Evolutionary conservation across 2,329 filamentous ascomycete species (phyloP).

Genomic region (Curvularia verruculosa): DNA sequence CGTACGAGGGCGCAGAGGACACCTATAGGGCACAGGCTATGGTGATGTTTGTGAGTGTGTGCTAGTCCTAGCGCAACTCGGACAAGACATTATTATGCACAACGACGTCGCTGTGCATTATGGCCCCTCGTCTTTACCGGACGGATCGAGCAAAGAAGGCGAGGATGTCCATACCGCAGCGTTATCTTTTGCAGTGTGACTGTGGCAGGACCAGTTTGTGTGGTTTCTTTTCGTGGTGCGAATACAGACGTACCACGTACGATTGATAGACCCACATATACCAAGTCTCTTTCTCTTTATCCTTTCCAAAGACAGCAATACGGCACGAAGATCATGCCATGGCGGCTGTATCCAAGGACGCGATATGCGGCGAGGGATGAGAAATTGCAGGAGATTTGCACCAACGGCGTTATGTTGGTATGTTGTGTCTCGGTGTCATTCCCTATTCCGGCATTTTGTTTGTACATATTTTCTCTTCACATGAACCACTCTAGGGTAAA

Average conservation of each 20-base stretch:
- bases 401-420: not conserved
- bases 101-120: not conserved
- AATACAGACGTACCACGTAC: not conserved
- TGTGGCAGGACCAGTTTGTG: not conserved
- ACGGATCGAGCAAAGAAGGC: not conserved
- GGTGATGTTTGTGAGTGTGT: not conserved
- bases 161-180: not conserved
- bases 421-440: not conserved
- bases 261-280: not conserved
- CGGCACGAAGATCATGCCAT: not conserved
- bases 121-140: not conserved
- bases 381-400: not conserved
- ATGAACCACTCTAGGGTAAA: not conserved
- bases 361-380: not conserved
- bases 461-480: not conserved
- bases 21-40: not conserved
- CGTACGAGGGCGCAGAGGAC: constrained; percentile 1
- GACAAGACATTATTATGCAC: constrained; percentile 3
- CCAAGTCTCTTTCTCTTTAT: not conserved
- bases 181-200: not conserved
- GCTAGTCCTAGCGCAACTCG: not conserved
- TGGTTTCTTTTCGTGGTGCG: not conserved
- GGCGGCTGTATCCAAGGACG: not conserved
- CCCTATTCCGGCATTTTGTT: not conserved
- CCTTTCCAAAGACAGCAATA: not conserved